phyloP scores from a whole-genome alignment of 1,139 yeast genomes.

The Debaryomycetaceae sp. region DNA sequence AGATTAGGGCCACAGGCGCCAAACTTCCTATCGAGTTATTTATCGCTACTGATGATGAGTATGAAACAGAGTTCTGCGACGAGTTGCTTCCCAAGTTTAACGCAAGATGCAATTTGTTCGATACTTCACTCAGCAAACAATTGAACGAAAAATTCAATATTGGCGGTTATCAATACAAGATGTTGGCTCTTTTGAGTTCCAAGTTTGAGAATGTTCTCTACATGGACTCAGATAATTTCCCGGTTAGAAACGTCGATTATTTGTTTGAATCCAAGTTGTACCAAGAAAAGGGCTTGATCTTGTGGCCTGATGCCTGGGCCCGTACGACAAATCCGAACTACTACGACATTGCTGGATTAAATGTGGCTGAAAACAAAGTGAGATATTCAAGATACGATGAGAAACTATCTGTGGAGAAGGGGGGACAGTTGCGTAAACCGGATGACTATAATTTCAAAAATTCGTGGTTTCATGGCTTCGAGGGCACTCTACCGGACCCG shows the following conservation, averaged over 20 bases:
- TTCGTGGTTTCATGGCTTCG: conserved; percentile 50
- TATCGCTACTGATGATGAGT: conserved; percentile 49
- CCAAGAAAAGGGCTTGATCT: conserved; percentile 37
- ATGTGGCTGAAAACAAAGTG: conserved; percentile 37
- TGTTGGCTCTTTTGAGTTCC: conserved; percentile 58
- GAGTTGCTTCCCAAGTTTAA: conserved; percentile 46
- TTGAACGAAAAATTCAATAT: conserved; percentile 31
- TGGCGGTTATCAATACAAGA: conserved; percentile 61
- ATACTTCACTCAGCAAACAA: conserved; percentile 22
- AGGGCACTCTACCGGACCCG: conserved; percentile 60
- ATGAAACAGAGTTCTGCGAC: conserved; percentile 53
- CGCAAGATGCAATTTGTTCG: conserved; percentile 54
- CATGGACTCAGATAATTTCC: conserved; percentile 68
- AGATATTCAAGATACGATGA: conserved; percentile 33
- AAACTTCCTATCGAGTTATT: conserved; percentile 45
- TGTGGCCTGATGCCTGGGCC: conserved; percentile 56
- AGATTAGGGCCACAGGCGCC: conserved; percentile 39
- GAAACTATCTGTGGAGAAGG: conserved; percentile 19
- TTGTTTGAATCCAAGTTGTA: conserved; percentile 42
- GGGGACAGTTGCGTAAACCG: conserved; percentile 20
- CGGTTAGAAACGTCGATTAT: conserved; percentile 51
- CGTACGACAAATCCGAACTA: conserved; percentile 47
- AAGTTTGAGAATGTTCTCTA: conserved; percentile 57
- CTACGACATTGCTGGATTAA: conserved; percentile 40
- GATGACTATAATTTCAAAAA: conserved; percentile 30